These are phyloP conservation scores for Fraxinus nigra DNA, from an alignment of 305 asterid species.

Conservation along the genomic window DNA sequence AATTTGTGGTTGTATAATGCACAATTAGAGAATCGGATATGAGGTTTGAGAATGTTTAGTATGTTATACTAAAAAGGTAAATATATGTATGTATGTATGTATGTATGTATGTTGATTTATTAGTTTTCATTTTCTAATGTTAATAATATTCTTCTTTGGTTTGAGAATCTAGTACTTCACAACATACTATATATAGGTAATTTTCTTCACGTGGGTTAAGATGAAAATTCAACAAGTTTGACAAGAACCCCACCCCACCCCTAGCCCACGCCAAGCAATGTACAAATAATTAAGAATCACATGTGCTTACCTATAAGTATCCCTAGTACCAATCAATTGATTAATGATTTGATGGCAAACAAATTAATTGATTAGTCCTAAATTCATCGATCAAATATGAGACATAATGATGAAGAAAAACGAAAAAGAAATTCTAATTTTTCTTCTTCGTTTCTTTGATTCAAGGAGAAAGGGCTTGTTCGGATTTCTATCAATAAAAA, in stretches of 20 bases:
- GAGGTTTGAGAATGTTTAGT: background rate
- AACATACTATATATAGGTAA: conserved; percentile 20
- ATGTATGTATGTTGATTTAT: no score
- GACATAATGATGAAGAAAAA: background rate
- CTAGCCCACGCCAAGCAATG: background rate
- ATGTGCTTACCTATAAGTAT: background rate
- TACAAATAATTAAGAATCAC: background rate
- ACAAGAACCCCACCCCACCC: background rate
- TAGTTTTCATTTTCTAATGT: background rate
- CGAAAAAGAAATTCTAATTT: background rate
- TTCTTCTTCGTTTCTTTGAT: background rate
- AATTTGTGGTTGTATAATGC: background rate
- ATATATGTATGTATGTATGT: background rate
- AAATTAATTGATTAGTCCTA: background rate
- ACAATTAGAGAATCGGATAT: background rate
- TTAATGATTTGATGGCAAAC: background rate
- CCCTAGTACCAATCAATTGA: background rate
- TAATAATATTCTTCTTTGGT: background rate
- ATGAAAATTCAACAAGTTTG: conserved; percentile 23
- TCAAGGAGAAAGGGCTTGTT: background rate
- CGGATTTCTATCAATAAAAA: background rate
- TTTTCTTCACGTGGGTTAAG: conserved; percentile 31
- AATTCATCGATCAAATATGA: background rate
- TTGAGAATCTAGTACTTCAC: background rate
- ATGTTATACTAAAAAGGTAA: background rate